Evolutionary conservation across 371 early-diverging fungal species (phyloP), one percentile per base, ranked within the genome.

Genomic region (Basidiobolus meristosporus): DNA sequence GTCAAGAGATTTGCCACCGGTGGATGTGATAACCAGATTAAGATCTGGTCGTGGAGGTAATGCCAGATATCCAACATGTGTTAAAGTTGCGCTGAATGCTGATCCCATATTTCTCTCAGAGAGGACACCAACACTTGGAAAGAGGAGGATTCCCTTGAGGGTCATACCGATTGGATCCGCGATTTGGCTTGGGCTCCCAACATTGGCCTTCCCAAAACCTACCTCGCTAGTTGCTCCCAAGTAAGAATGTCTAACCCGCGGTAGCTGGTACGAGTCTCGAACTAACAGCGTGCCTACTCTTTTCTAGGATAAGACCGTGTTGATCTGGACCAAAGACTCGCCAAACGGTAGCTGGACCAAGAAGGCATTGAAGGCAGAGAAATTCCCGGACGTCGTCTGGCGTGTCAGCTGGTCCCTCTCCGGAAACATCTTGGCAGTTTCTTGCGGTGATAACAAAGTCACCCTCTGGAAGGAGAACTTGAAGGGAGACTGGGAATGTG

Each of bases 101-200:
- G 5, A 40, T 31, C 6, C 3, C 4, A 7, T 6, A 39, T 38
- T 38, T 18, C 16, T 30, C 37, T 17, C 43, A 79, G 75, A 23
- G 84, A 87, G 36, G 83, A 82, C 23, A 53, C 60, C 17, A 74
- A 77, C 49, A 54, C 63, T 1, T 82, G 78, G 71, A 74, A 71
- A 56, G 67, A 77, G 43, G 87, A 85, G 41, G 70, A 72, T 11
- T 66, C 66, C 6, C 70, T 97, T 33, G 82, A 84, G 39, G 91
- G 86, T 0, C 98, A 97, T 57, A 67, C 76, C 15, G 96, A 97
- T 56, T 97, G 98, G 98, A 93, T 97, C n/a, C 74, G 98, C 15
- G 98, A 95, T 58, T 87, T 97, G 34, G 82, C 91, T 15, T 97
- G 82, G 70, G 95, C 96, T 21, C 98, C 98, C 18, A 88, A 76